A percentile compares a stretch with the other conserved stretches of the same genome.
phyloP scores from a whole-genome alignment of 2,329 filamentous ascomycete genomes.

The Nothophaeocryptopus gaeumannii region DNA sequence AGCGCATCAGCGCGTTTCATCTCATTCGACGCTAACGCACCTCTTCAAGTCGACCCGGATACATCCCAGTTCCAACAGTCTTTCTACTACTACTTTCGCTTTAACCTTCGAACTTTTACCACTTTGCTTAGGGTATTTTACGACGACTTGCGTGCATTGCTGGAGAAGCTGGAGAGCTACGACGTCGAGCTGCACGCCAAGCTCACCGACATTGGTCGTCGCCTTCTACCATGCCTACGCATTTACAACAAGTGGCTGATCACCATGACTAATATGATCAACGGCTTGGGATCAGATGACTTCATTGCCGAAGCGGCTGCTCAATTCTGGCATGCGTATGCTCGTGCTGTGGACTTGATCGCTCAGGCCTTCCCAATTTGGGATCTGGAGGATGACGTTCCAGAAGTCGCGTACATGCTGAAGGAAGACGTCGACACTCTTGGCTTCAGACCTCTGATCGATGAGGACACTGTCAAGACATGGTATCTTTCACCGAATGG shows the following conservation, averaged over 20 bases:
- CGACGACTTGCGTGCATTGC: constrained; percentile 58
- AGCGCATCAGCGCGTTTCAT: constrained; percentile 16
- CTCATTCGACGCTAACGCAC: background rate
- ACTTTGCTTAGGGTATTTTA: constrained; percentile 68
- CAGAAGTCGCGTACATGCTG: constrained; percentile 60
- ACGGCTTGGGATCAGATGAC: constrained; percentile 54
- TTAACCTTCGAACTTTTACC: constrained; percentile 76
- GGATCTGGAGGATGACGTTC: constrained; percentile 44
- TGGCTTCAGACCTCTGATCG: constrained; percentile 59
- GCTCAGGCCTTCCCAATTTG: constrained; percentile 56
- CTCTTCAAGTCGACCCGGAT: background rate
- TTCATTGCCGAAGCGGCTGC: constrained; percentile 57
- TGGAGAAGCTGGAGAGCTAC: constrained; percentile 48
- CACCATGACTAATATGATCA: constrained; percentile 53
- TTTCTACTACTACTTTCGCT: constrained; percentile 64
- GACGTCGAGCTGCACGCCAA: constrained; percentile 39
- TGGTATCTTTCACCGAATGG: constrained; percentile 49
- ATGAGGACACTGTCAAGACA: constrained; percentile 45
- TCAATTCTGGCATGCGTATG: constrained; percentile 65
- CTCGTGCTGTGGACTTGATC: constrained; percentile 59
- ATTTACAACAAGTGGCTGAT: constrained; percentile 68
- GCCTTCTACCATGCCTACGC: constrained; percentile 62
- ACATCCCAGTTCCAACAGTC: constrained; percentile 34
- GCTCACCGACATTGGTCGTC: constrained; percentile 34
- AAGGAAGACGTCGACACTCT: constrained; percentile 67